A percentile compares a stretch with the other conserved stretches of the same genome.
These are phyloP conservation scores for Piper longum DNA, from an alignment of 164 flowering plant genomes.

Conservation along the genomic window DNA sequence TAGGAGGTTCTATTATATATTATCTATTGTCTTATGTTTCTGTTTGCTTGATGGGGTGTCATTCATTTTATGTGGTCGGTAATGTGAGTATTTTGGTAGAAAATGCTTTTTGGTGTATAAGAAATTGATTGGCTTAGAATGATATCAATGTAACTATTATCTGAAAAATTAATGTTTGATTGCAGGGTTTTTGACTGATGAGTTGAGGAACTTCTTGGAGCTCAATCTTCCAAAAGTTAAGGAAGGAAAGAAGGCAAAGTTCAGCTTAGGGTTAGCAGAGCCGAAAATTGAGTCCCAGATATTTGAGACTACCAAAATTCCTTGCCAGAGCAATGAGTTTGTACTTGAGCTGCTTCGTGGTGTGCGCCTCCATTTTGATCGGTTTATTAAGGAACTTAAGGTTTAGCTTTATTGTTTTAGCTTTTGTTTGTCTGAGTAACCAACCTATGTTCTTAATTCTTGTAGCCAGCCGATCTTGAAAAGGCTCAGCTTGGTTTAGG, in stretches of 20 bases:
- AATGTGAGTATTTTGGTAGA: no score
- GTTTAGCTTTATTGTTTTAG: constrained; percentile 16
- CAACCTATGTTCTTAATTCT: not conserved
- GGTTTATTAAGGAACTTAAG: constrained; percentile 80
- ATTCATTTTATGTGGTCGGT: no score
- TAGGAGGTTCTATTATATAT: no score
- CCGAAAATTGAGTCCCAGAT: constrained; percentile 91
- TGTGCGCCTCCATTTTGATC: constrained; percentile 69
- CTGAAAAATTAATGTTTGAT: not conserved
- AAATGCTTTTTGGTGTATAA: no score
- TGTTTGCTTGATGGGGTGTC: no score
- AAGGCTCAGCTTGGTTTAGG: constrained; percentile 93
- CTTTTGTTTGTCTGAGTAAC: not conserved
- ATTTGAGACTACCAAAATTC: constrained; percentile 62
- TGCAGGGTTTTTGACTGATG: constrained; percentile 85
- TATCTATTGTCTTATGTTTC: no score
- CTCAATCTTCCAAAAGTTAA: constrained; percentile 74
- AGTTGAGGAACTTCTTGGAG: constrained; percentile 77
- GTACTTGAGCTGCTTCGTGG: constrained; percentile 84
- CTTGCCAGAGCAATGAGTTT: constrained; percentile 83
- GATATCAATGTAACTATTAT: not conserved
- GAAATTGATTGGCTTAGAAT: no score
- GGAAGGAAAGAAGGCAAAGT: constrained; percentile 75
- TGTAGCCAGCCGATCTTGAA: constrained; percentile 71
- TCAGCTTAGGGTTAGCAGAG: constrained; percentile 67